These are phyloP conservation scores for Cicer arietinum DNA, from an alignment of 306 rosid species.

Conservation along the genomic window DNA sequence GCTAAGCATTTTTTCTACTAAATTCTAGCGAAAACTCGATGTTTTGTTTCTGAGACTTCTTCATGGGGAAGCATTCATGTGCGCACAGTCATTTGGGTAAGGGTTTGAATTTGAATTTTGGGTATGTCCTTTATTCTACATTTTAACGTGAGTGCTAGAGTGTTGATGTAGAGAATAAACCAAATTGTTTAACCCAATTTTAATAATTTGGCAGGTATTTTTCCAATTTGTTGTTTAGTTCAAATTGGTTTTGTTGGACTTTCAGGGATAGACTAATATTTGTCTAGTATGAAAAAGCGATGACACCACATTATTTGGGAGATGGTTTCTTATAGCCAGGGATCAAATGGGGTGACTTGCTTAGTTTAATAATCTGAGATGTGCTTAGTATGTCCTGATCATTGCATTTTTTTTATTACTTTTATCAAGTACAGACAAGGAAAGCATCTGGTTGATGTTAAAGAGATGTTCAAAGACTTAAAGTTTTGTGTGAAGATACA, in stretches of 20 bases:
- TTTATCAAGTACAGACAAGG: conserved; percentile 64
- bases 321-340: conserved; percentile 5
- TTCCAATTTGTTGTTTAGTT: not conserved
- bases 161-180: not conserved
- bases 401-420: conserved; percentile 22
- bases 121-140: conserved; percentile 13
- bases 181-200: not conserved
- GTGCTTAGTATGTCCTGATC: conserved; percentile 26
- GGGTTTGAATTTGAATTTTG: conserved; percentile 18
- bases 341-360: not conserved
- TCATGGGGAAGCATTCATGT: conserved; percentile 3
- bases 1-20: not conserved
- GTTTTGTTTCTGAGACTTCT: conserved; percentile 20
- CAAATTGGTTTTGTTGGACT: conserved; percentile 12
- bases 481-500: no score
- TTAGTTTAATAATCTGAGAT: conserved; percentile 15
- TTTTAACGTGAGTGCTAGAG: not conserved
- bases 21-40: not conserved
- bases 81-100: not conserved
- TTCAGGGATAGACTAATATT: not conserved
- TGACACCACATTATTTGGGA: not conserved
- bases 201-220: not conserved
- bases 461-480: conserved; percentile 78
- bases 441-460: conserved; percentile 82
- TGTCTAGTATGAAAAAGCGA: conserved; percentile 18